Evolutionary conservation across 768 basidiomycete genomes (phyloP), one percentile per base, ranked within the genome.

Genomic region (Mycena olivaceomarginata): DNA sequence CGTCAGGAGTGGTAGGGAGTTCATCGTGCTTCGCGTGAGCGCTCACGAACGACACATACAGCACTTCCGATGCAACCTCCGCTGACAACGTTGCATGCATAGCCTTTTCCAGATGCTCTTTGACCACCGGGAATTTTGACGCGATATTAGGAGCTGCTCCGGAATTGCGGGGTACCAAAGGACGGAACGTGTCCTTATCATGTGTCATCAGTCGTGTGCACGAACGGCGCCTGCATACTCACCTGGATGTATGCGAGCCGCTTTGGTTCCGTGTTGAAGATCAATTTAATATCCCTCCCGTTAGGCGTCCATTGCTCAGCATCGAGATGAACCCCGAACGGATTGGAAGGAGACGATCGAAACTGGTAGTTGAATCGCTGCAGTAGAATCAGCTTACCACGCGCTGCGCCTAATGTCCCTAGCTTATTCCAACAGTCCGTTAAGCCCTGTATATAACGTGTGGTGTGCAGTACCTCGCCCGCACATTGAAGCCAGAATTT

Each of bases 321-420:
- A 15, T 72, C 74, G 69, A 79, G 79, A 31, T 77, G 75, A 16
- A 79, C 75, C 0, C 79, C 79, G 31, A 63, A 75, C 0, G 69
- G 63, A 22, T 77, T 76, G 13, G 62, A 4, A 18, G 67, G 64
- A 39, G 69, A 56, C 2, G 63, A 16, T 0, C 74, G 59, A 18
- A 77, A 67, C 57, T 79, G 72, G 18, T 79, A 79, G 7, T 75
- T 79, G 67, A 79, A 77, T 51, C 79, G 72, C 63, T 79, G 79
- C 9, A 77, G 41, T 4, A 79, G 70, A 13, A 77, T 46, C n/a
- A 77, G 72, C 48, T 79, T 79, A 4, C 79, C 79, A 20, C 75
- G 78, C 12, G 75, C 75, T 0, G 72, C 72, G 8, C 78, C 78
- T 1, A 79, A 57, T 1, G 70, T 79, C 2, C 79, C 79, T 18